These are phyloP conservation scores for Allodekkera sacchari DNA, from an alignment of 805 yeast species.

Conservation along the genomic window DNA sequence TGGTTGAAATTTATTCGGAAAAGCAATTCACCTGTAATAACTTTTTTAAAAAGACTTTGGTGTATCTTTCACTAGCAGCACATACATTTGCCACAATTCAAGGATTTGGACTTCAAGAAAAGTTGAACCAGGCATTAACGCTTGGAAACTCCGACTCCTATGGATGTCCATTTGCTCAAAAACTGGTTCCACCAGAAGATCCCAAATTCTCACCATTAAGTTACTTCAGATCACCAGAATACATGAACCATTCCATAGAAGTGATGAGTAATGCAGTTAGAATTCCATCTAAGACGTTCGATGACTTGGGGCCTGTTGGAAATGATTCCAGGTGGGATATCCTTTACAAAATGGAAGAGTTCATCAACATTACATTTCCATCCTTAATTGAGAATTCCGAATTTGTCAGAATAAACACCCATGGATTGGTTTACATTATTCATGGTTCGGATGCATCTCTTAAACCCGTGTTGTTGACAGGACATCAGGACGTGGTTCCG, in stretches of 20 bases:
- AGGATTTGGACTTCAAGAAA: neutral
- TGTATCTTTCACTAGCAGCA: neutral
- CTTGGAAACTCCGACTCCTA: conserved; percentile 3
- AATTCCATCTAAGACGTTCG: conserved; percentile 37
- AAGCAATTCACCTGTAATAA: too few species aligned
- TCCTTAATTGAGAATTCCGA: conserved; percentile 36
- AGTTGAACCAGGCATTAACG: neutral
- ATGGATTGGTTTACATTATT: conserved; percentile 57
- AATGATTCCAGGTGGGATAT: conserved; percentile 45
- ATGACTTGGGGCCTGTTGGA: conserved; percentile 35
- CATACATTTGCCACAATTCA: neutral
- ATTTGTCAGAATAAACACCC: conserved; percentile 48
- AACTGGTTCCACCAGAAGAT: neutral
- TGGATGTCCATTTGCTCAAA: conserved; percentile 1
- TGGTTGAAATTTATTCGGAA: too few species aligned
- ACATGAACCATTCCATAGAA: conserved; percentile 1
- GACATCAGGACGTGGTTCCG: conserved; percentile 76
- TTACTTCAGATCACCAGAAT: conserved; percentile 1
- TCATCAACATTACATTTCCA: conserved; percentile 49
- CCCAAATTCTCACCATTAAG: neutral
- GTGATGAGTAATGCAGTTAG: conserved; percentile 30
- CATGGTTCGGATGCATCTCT: conserved; percentile 41
- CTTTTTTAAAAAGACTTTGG: too few species aligned
- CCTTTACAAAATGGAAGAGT: conserved; percentile 42
- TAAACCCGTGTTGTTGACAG: conserved; percentile 59